A percentile compares a stretch with the other conserved stretches of the same genome.
These are phyloP conservation scores for Liquidambar formosana DNA, from an alignment of 164 flowering plant species.

Conservation along the genomic window DNA sequence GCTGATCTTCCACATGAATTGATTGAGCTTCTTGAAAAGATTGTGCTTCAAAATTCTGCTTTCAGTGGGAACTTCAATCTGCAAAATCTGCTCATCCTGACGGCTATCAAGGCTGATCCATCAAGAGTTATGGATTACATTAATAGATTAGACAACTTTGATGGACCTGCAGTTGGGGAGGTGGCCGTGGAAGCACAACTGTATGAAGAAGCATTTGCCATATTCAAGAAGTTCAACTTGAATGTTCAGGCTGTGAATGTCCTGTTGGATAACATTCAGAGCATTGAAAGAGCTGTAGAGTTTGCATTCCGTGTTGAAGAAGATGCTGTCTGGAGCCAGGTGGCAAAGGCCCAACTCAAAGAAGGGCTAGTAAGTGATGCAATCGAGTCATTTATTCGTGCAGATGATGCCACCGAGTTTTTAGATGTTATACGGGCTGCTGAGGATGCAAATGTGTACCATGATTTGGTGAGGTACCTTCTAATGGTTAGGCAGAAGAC, in stretches of 20 bases:
- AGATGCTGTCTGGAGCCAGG: slow-evolving; percentile 99
- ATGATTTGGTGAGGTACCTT: slow-evolving; percentile 90
- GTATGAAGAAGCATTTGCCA: slow-evolving; percentile 93
- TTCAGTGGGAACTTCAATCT: slow-evolving; percentile 97
- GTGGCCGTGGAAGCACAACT: slow-evolving; percentile 96
- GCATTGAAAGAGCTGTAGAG: slow-evolving; percentile 95
- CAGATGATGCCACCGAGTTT: slow-evolving; percentile 91
- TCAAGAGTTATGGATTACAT: slow-evolving; percentile 98
- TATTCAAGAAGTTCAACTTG: slow-evolving; percentile 95
- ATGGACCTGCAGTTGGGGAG: slow-evolving; percentile 99
- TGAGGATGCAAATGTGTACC: slow-evolving; percentile 81
- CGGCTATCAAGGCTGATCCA: slow-evolving; percentile 93
- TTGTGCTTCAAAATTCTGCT: slow-evolving; percentile 98
- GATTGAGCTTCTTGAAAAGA: slow-evolving; percentile 99
- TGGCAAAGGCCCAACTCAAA: slow-evolving; percentile 93
- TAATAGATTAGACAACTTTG: slow-evolving; percentile 92
- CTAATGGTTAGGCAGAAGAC: slow-evolving; percentile 93
- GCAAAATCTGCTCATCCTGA: slow-evolving; percentile 87
- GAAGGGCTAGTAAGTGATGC: slow-evolving; percentile 96
- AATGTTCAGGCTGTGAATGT: slow-evolving; percentile 99
- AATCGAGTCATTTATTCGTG: slow-evolving; percentile 96
- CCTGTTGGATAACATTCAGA: slow-evolving; percentile 78
- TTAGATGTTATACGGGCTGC: slow-evolving; percentile 88
- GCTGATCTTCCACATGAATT: slow-evolving; percentile 99
- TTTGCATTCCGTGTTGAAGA: slow-evolving; percentile 99